Base-by-base conservation (phyloP, 2,329 filamentous ascomycete species). In the Bisporella sp. region DNA sequence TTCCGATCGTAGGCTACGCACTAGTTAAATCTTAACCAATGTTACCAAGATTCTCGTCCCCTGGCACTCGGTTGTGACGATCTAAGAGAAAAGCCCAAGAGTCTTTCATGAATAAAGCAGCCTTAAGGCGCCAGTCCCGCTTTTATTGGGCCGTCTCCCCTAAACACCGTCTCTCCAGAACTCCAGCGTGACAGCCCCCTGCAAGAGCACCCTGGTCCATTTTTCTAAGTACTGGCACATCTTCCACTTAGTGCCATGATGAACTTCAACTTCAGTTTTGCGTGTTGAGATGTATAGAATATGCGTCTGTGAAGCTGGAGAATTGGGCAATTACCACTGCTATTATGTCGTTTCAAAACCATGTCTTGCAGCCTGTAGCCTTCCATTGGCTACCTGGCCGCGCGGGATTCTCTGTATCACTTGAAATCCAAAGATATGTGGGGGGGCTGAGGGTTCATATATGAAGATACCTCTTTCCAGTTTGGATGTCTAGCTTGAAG, bases 261-360 rank as follows among this genome's bases (percentile, higher is more conserved):
- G 44, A 29, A 54, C 29, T 45, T 47, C 30, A 52, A 50, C 44
- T 48, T 28, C 39, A 43, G 13, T 55, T n/a, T 12, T 45, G 28
- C 28, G 42, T 56, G n/a, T 37, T 37, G 35, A 37, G 35, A 31
- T 48, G 41, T 51, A 45, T 52, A 50, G 41, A 47, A 49, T 41
- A 30, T 30, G 35, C 31, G 43, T 47, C 45, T 21, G 21, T 21
- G 21, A 45, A 31, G 6, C 12, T 45, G 29, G 43, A 33, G 12
- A 45, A 11, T 45, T 12, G 6, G 32, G n/a, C 5, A 13, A 12
- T n/a, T 9, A 42, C 41, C 45, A 52, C 49, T 46, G 56, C 56
- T 56, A 57, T 59, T 60, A 54, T 54, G 57, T 51, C 58, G 12
- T 61, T 62, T 62, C 58, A 62, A 52, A 54, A 53, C 54, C 50